phyloP scores from a whole-genome alignment of 768 basidiomycete species.

The Crucibulum laeve region DNA sequence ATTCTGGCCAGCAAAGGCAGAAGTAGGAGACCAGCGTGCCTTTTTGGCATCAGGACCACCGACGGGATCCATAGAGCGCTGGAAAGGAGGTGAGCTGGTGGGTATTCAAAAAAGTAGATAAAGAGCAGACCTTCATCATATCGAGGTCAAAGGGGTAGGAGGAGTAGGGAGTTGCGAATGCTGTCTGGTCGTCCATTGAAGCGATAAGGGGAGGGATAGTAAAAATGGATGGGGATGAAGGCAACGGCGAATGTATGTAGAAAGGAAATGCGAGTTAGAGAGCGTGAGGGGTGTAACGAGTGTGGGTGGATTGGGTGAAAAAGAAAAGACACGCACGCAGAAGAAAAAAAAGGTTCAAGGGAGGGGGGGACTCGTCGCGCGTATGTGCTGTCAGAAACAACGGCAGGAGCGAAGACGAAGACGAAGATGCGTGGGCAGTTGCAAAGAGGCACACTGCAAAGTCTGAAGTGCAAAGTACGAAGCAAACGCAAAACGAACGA shows the following conservation, averaged over 20 bases:
- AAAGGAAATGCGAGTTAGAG: slow-evolving; percentile 41
- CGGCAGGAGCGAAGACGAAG: not conserved
- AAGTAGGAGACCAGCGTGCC: slow-evolving; percentile 82
- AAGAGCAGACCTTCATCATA: slow-evolving; percentile 78
- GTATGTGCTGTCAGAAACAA: not conserved
- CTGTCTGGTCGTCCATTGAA: slow-evolving; percentile 75
- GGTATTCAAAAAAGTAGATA: slow-evolving; percentile 1
- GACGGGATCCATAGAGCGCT: slow-evolving; percentile 85
- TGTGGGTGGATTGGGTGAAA: slow-evolving; percentile 37
- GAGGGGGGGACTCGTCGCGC: slow-evolving; percentile 19
- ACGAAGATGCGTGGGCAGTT: too few relatives aligned
- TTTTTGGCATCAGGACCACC: slow-evolving; percentile 86
- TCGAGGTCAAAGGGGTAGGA: slow-evolving; percentile 79
- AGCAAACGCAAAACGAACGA: too few relatives aligned
- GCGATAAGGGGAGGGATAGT: slow-evolving; percentile 20
- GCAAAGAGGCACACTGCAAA: not conserved
- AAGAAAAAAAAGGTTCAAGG: slow-evolving; percentile 26
- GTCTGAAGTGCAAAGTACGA: not conserved
- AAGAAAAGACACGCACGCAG: slow-evolving; percentile 34
- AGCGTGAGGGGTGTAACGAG: slow-evolving; percentile 45
- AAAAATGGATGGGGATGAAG: slow-evolving; percentile 41
- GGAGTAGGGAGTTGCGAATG: slow-evolving; percentile 65
- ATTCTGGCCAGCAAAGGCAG: slow-evolving; percentile 36
- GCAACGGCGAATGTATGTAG: slow-evolving; percentile 42
- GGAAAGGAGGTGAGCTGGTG: slow-evolving; percentile 9